A percentile compares a stretch with the other conserved stretches of the same genome.
phyloP scores from a whole-genome alignment of 1,139 yeast genomes.

The Trichomonascaceae sp. region DNA sequence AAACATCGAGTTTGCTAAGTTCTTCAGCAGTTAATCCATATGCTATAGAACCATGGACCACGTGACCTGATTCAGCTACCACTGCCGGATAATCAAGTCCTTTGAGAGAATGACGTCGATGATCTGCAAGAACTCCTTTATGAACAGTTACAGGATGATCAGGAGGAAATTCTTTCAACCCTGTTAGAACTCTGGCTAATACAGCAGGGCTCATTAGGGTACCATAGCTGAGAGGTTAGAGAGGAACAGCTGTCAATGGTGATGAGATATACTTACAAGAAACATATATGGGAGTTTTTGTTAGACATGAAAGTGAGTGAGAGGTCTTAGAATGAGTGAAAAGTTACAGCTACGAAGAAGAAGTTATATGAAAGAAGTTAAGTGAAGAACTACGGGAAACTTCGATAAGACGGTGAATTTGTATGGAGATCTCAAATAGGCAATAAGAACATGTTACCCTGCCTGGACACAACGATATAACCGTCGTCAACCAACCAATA shows the following conservation, averaged over 20 bases:
- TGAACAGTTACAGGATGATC: conserved; percentile 16
- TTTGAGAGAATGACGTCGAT: conserved; percentile 23
- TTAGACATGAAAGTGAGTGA: neutral
- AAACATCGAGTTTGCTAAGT: conserved; percentile 24
- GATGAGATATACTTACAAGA: conserved; percentile 2
- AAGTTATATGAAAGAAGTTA: neutral
- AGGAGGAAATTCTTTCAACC: conserved; percentile 16
- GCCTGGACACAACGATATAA: no score
- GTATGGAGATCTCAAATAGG: no score
- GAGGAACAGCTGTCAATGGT: neutral
- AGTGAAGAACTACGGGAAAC: no score
- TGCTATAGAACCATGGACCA: conserved; percentile 28
- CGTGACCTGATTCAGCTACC: conserved; percentile 10
- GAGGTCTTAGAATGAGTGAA: neutral
- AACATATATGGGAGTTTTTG: neutral
- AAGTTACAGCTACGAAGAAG: neutral
- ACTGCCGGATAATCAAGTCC: conserved; percentile 31
- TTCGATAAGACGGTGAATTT: no score
- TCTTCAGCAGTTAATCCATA: conserved; percentile 23
- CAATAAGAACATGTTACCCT: no score
- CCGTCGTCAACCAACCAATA: no score
- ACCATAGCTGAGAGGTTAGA: conserved; percentile 26
- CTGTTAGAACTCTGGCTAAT: conserved; percentile 28
- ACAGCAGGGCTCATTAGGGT: conserved; percentile 32
- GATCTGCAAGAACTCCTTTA: conserved; percentile 22